Evolutionary conservation across 2,329 filamentous ascomycete genomes (phyloP).

Genomic region (Raffaelea albimanens): DNA sequence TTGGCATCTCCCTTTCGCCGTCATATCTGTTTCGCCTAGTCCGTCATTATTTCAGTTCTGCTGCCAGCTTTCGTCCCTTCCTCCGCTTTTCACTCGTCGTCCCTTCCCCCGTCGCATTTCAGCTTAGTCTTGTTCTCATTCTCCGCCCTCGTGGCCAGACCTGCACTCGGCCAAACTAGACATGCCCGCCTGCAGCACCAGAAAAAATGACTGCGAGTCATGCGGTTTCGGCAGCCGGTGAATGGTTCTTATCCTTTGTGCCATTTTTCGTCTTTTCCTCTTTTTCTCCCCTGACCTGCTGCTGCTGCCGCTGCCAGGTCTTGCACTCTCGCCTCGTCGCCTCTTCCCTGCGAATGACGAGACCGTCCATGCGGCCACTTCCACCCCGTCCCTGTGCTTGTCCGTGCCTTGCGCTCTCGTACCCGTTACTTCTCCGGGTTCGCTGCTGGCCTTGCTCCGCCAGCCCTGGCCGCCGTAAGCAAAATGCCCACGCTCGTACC

Average conservation of each 20-base stretch:
- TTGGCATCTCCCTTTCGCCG: too few relatives aligned
- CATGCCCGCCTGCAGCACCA: neutral
- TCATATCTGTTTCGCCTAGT: too few relatives aligned
- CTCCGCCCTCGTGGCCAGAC: too few relatives aligned
- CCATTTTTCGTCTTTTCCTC: neutral
- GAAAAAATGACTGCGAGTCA: neutral
- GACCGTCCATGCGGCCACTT: neutral
- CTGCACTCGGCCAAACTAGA: neutral
- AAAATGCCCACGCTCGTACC: neutral
- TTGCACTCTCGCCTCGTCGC: neutral
- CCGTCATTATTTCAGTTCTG: too few relatives aligned
- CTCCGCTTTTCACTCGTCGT: too few relatives aligned
- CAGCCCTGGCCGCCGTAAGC: neutral
- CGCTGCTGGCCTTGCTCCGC: neutral
- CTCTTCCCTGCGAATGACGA: neutral
- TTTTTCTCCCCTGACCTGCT: neutral
- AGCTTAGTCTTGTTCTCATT: too few relatives aligned
- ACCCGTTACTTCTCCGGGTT: neutral
- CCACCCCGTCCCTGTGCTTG: neutral
- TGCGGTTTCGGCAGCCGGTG: slow-evolving; percentile 1
- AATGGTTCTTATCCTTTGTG: neutral
- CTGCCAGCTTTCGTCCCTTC: too few relatives aligned
- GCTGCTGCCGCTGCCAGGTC: too few relatives aligned
- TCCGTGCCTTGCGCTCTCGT: neutral
- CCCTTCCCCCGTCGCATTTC: too few relatives aligned